A percentile compares a stretch with the other conserved stretches of the same genome.
Evolutionary conservation across 2,329 filamentous ascomycete species (phyloP).

Genomic region (Ophiostoma himal-ulmi): DNA sequence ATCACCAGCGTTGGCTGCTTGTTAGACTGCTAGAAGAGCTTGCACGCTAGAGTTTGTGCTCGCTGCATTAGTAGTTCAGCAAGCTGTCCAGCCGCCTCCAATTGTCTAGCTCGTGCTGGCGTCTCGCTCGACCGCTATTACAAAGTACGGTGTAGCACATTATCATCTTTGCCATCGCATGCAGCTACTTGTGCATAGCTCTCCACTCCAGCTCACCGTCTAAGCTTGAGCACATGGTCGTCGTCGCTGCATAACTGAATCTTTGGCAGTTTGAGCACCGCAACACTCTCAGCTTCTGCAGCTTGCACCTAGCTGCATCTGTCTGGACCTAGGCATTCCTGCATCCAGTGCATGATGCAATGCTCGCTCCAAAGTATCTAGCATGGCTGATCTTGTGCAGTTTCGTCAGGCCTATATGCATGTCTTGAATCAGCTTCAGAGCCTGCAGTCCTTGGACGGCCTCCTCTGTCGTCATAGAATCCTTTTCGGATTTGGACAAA

Average conservation of each 20-base stretch:
- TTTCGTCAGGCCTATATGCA: too few species aligned
- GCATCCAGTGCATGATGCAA: not conserved
- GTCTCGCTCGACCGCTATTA: not conserved
- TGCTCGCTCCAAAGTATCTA: not conserved
- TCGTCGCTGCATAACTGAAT: not conserved
- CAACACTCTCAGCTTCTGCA: not conserved
- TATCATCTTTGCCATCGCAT: not conserved
- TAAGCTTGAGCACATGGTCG: not conserved
- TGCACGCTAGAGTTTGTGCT: too few species aligned
- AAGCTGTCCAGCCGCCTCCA: too few species aligned
- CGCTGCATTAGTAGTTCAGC: too few species aligned
- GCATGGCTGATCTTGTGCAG: not conserved
- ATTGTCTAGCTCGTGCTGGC: not conserved
- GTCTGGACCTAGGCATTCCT: not conserved
- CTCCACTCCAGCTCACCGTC: constrained; percentile 9
- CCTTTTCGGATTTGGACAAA: too few species aligned
- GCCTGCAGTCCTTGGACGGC: too few species aligned
- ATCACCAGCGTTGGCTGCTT: not conserved
- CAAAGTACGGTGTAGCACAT: not conserved
- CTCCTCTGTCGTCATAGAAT: too few species aligned
- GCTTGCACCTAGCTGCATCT: not conserved
- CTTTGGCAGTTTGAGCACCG: not conserved
- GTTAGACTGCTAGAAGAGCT: too few species aligned
- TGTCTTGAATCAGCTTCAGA: too few species aligned
- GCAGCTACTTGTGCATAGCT: not conserved